phyloP scores from a whole-genome alignment of 129 eudicot genomes.

The Centaurea solstitialis region DNA sequence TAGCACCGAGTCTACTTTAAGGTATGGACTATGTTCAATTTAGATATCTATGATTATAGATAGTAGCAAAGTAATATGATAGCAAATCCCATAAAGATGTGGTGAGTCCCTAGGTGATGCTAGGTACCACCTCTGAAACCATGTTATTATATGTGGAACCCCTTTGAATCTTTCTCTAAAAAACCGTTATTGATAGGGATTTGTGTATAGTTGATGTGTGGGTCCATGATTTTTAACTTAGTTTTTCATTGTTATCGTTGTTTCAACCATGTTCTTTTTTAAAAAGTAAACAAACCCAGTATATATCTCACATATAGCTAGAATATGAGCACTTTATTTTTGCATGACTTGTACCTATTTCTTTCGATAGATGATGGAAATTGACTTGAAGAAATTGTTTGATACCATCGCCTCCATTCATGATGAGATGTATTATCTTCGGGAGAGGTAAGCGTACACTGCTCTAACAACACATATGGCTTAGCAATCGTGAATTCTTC shows the following conservation, averaged over 20 bases:
- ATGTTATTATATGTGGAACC: background rate
- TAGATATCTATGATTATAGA: too few relatives aligned
- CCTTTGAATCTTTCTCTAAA: background rate
- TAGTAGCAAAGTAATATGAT: too few relatives aligned
- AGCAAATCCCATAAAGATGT: too few relatives aligned
- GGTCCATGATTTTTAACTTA: background rate
- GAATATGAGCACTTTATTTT: background rate
- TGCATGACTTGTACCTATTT: constrained; percentile 2
- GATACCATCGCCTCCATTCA: constrained; percentile 57
- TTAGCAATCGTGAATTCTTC: background rate
- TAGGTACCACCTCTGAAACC: background rate
- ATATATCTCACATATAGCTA: background rate
- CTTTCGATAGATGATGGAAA: constrained; percentile 50
- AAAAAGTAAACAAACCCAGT: background rate
- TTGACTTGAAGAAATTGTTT: constrained; percentile 66
- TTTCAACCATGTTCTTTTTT: background rate
- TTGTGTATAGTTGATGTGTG: background rate
- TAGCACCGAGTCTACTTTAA: too few relatives aligned
- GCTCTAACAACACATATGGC: background rate
- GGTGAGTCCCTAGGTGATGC: background rate
- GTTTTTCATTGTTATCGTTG: background rate
- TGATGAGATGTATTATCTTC: constrained; percentile 76
- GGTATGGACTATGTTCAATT: too few relatives aligned
- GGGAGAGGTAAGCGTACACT: constrained; percentile 50
- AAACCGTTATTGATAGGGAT: background rate